Evolutionary conservation across 257 asterid genomes (phyloP).

Genomic region (Capsicum rhomboideum): DNA sequence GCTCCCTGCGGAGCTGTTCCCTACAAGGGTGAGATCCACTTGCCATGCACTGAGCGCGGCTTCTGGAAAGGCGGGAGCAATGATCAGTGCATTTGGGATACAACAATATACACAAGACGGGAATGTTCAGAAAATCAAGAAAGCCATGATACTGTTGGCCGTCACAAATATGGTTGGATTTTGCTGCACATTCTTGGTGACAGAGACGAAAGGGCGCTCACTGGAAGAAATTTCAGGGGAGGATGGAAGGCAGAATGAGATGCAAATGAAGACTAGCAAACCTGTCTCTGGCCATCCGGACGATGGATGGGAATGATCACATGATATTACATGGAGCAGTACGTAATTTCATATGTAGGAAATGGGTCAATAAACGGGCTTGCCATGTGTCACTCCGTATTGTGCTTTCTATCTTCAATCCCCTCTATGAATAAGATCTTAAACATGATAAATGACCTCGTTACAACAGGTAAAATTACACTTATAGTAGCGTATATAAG

Average conservation of each 20-base stretch:
- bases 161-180: conserved; percentile 35
- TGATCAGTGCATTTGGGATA: conserved; percentile 42
- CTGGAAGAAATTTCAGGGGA: conserved; percentile 40
- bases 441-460: background rate
- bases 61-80: conserved; percentile 42
- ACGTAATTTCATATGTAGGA: background rate
- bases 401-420: background rate
- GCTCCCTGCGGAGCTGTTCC: conserved; percentile 52
- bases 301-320: background rate
- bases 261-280: background rate
- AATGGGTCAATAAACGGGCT: background rate
- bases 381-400: background rate
- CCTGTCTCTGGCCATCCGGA: background rate
- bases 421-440: background rate
- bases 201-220: conserved; percentile 37
- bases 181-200: conserved; percentile 38
- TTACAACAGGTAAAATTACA: background rate
- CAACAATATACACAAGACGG: conserved; percentile 27
- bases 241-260: conserved; percentile 7
- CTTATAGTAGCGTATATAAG: background rate
- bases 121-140: conserved; percentile 1
- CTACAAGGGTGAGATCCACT: conserved; percentile 45
- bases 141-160: conserved; percentile 13
- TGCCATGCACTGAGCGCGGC: conserved; percentile 54
- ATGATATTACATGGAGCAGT: background rate